Conservation (phyloP, 352 stramenopile genomes). For the Globisporangium nodosum region DNA sequence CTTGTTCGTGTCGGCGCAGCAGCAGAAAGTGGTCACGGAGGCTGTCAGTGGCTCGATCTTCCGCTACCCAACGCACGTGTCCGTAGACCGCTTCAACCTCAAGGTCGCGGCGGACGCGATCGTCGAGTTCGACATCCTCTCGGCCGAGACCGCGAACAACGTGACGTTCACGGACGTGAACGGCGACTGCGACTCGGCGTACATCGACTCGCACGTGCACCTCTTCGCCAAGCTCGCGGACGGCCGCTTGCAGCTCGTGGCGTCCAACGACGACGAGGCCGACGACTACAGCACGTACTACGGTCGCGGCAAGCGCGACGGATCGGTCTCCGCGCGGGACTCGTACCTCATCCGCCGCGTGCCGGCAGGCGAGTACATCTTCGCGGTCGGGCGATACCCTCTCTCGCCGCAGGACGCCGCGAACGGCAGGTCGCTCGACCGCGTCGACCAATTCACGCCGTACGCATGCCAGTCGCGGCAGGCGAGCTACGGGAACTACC, state of each 20-base stretch:
- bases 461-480: conserved; percentile 51
- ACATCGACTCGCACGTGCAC: conserved; percentile 61
- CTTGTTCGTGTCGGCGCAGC: neutral
- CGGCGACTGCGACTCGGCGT: conserved; percentile 62
- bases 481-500: conserved; percentile 67
- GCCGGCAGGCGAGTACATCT: conserved; percentile 36
- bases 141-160: conserved; percentile 52
- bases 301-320: conserved; percentile 30
- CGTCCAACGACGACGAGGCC: conserved; percentile 61
- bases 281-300: conserved; percentile 48
- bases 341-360: conserved; percentile 61
- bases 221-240: conserved; percentile 30
- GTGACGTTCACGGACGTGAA: conserved; percentile 55
- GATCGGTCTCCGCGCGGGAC: conserved; percentile 41
- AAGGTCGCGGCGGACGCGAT: conserved; percentile 31
- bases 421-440: conserved; percentile 27
- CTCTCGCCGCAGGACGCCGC: conserved; percentile 32
- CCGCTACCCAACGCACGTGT: conserved; percentile 35
- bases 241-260: conserved; percentile 27
- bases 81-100: conserved; percentile 59
- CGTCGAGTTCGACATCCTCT: conserved; percentile 64
- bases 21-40: conserved; percentile 28
- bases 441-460: conserved; percentile 38
- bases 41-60: conserved; percentile 53
- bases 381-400: conserved; percentile 56